Conservation (phyloP, 805 yeast genomes). For the Wickerhamomyces tratensis region DNA sequence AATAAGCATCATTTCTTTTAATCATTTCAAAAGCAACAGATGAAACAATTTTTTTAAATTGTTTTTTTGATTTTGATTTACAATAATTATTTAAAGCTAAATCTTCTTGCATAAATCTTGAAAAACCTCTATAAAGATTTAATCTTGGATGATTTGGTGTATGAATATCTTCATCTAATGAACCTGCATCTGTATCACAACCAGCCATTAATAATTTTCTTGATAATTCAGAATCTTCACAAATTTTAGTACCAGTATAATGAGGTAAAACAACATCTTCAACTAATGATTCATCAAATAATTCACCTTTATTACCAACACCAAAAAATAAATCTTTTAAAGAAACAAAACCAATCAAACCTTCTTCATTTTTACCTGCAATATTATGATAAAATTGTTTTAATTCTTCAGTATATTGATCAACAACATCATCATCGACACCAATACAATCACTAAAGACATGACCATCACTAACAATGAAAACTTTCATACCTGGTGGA, state of each 20-base stretch:
- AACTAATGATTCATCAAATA: constrained; percentile 21
- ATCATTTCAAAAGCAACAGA: constrained; percentile 57
- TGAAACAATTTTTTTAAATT: constrained; percentile 39
- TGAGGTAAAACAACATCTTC: constrained; percentile 21
- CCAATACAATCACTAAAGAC: constrained; percentile 59
- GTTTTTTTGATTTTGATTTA: constrained; percentile 30
- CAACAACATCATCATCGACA: constrained; percentile 47
- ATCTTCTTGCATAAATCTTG: constrained; percentile 52
- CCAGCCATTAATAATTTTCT: constrained; percentile 33
- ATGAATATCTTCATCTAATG: constrained; percentile 49
- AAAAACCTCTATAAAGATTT: constrained; percentile 44
- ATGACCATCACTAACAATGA: constrained; percentile 57
- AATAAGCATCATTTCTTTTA: constrained; percentile 54
- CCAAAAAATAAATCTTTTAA: constrained; percentile 29
- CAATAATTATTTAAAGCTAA: constrained; percentile 32
- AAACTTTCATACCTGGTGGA: constrained; percentile 44
- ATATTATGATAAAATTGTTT: constrained; percentile 30
- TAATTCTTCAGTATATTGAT: constrained; percentile 34
- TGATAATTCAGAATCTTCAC: constrained; percentile 26
- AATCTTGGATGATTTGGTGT: constrained; percentile 47
- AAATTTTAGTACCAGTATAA: constrained; percentile 29
- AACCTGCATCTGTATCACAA: constrained; percentile 49
- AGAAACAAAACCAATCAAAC: constrained; percentile 29
- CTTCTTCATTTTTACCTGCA: constrained; percentile 21
- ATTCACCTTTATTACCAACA: constrained; percentile 13